phyloP scores from a whole-genome alignment of 306 rosid species.

The Ochetophila trinervis region DNA sequence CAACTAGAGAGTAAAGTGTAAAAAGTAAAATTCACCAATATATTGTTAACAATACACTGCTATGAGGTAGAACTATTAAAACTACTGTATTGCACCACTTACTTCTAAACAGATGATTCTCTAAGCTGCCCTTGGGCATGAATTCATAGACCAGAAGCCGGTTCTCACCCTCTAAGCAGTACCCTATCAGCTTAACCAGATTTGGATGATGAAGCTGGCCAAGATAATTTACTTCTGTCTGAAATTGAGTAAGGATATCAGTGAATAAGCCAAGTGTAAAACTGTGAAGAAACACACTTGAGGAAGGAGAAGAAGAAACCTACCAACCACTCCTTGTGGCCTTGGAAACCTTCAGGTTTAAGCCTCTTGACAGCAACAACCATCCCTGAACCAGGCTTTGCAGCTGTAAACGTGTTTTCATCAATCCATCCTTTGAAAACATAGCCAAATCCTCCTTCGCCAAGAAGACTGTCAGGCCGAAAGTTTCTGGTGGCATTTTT shows the following conservation, averaged over 20 bases:
- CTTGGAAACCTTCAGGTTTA: conserved; percentile 85
- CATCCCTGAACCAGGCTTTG: conserved; percentile 82
- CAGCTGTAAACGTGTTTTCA: conserved; percentile 47
- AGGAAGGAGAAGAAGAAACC: conserved; percentile 19
- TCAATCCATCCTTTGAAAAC: conserved; percentile 97
- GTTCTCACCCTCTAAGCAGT: conserved; percentile 88
- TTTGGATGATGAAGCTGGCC: conserved; percentile 89
- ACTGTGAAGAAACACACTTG: neutral
- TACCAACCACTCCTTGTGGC: conserved; percentile 98
- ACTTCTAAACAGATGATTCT: conserved; percentile 92
- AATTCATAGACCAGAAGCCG: conserved; percentile 89
- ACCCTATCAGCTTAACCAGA: conserved; percentile 85
- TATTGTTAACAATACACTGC: neutral
- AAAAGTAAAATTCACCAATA: too few relatives aligned
- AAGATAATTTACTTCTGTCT: conserved; percentile 94
- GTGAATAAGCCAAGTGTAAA: conserved; percentile 18
- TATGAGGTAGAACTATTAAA: neutral
- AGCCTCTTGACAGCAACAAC: conserved; percentile 95
- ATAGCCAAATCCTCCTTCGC: conserved; percentile 95
- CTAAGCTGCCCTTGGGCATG: conserved; percentile 94
- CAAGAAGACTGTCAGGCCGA: conserved; percentile 77
- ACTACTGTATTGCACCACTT: conserved; percentile 26
- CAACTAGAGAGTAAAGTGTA: neutral
- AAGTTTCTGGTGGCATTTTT: conserved; percentile 84
- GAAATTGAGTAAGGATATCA: conserved; percentile 30